Evolutionary conservation across 208 protist species (phyloP).

Genomic region (Trypanosoma brucei): DNA sequence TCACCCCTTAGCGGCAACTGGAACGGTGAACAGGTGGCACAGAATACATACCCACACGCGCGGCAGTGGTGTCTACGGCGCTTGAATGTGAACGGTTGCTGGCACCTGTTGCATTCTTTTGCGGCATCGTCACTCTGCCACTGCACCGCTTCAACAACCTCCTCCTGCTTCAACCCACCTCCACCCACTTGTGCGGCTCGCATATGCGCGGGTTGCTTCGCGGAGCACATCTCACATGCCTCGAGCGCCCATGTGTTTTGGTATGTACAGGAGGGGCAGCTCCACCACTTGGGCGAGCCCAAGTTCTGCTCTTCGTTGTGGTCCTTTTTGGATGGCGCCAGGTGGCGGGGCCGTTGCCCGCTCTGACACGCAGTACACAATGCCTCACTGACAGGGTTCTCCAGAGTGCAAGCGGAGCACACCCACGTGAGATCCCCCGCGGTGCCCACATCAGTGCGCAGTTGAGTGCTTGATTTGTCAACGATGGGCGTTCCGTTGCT

Average conservation of each 20-base stretch:
- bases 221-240: conserved; percentile 77
- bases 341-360: conserved; percentile 62
- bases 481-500: conserved; percentile 45
- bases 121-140: conserved; percentile 80
- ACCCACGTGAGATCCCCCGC: conserved; percentile 32
- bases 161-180: conserved; percentile 23
- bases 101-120: conserved; percentile 68
- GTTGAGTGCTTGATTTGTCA: conserved; percentile 1
- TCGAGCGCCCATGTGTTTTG: conserved; percentile 37
- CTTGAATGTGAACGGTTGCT: conserved; percentile 60
- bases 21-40: conserved; percentile 61
- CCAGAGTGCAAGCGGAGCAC: conserved; percentile 77
- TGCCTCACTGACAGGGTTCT: conserved; percentile 45
- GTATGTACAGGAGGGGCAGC: conserved; percentile 71
- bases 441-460: not conserved
- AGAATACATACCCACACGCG: conserved; percentile 83
- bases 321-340: conserved; percentile 22
- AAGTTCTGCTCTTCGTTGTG: not conserved
- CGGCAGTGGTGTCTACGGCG: conserved; percentile 78
- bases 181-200: conserved; percentile 12
- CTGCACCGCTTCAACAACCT: conserved; percentile 55
- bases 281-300: conserved; percentile 26
- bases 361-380: conserved; percentile 71
- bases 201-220: conserved; percentile 39
- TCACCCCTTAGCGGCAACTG: conserved; percentile 39